phyloP scores from a whole-genome alignment of 1,139 yeast genomes.

The Geotrichum carabidarum region DNA sequence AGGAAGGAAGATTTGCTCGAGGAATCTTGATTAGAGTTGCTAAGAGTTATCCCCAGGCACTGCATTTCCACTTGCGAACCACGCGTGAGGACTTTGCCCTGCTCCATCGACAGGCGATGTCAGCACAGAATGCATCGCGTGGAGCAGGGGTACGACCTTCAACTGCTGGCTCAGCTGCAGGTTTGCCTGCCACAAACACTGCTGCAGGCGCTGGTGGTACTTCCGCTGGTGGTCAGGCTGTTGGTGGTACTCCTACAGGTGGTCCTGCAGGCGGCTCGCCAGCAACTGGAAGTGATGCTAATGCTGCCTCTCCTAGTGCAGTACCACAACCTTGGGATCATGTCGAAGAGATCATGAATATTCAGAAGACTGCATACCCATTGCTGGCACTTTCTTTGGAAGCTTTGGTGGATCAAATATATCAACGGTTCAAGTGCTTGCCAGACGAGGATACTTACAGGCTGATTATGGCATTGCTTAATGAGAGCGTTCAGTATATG shows the following conservation, averaged over 20 bases:
- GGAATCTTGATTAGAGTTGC: conserved; percentile 88
- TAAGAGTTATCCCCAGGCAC: conserved; percentile 93
- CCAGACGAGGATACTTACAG: conserved; percentile 97
- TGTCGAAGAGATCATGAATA: conserved; percentile 92
- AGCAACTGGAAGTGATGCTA: conserved; percentile 23
- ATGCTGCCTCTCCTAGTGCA: conserved; percentile 20
- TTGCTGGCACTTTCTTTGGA: conserved; percentile 86
- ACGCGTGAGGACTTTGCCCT: conserved; percentile 91
- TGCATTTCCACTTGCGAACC: conserved; percentile 91
- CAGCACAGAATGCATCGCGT: conserved; percentile 36
- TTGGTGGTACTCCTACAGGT: conserved; percentile 10
- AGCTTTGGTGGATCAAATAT: conserved; percentile 90
- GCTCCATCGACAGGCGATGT: conserved; percentile 70
- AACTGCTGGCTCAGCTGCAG: conserved; percentile 17
- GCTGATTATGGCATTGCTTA: conserved; percentile 81
- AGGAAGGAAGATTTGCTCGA: conserved; percentile 83
- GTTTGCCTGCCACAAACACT: conserved; percentile 20
- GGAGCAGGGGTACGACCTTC: conserved; percentile 12
- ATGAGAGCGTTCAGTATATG: conserved; percentile 89
- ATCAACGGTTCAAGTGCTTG: conserved; percentile 87
- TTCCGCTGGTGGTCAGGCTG: conserved; percentile 17
- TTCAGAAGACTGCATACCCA: conserved; percentile 93
- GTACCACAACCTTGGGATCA: conserved; percentile 83
- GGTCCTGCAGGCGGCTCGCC: conserved; percentile 16
- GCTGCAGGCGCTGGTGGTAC: conserved; percentile 18